phyloP scores from a whole-genome alignment of 345 rosid species.

The Dipteronia dyeriana region DNA sequence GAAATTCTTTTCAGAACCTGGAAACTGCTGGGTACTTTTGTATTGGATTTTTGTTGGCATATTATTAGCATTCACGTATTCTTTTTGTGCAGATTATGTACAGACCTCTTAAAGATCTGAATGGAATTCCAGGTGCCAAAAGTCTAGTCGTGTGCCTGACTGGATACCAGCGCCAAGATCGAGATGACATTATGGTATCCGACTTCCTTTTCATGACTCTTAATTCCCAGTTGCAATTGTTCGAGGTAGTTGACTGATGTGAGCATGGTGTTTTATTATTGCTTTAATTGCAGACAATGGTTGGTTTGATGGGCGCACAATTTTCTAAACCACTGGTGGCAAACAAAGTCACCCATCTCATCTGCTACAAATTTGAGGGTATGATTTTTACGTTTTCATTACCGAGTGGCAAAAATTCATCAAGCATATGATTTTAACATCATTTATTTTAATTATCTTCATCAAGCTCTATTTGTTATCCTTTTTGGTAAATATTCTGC shows the following conservation, averaged over 20 bases:
- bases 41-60: background rate
- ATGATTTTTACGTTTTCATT: conserved; percentile 19
- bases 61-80: background rate
- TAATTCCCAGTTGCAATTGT: background rate
- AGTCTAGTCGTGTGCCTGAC: conserved; percentile 74
- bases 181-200: conserved; percentile 89
- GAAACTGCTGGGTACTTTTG: background rate
- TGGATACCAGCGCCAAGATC: conserved; percentile 87
- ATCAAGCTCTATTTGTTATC: background rate
- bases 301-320: conserved; percentile 83
- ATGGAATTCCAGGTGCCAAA: conserved; percentile 80
- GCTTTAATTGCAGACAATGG: conserved; percentile 67
- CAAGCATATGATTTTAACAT: background rate
- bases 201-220: background rate
- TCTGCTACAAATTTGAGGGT: conserved; percentile 98
- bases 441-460: background rate
- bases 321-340: conserved; percentile 94
- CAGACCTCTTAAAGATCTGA: conserved; percentile 69
- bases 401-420: background rate
- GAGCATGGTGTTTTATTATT: conserved; percentile 3
- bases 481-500: background rate
- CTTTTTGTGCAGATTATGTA: conserved; percentile 62
- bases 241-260: conserved; percentile 6
- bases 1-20: background rate
- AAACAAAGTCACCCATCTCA: conserved; percentile 83